These are phyloP conservation scores for Mycena crocata DNA, from an alignment of 768 basidiomycete species.

Conservation along the genomic window DNA sequence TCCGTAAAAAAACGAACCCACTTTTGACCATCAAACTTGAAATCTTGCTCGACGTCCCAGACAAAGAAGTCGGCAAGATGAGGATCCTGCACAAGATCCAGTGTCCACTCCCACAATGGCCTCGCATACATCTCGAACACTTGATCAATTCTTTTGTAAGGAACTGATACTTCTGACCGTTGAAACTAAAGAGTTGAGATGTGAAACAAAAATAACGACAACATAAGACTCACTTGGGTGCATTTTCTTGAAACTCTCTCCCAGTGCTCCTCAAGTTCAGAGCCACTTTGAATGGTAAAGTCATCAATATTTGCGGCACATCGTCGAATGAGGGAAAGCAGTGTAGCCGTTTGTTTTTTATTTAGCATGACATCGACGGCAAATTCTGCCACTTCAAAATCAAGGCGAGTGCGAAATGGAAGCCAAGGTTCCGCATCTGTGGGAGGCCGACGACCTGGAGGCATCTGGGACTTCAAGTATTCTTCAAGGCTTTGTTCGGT, in stretches of 20 bases:
- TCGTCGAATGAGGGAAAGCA: neutral
- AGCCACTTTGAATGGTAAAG: neutral
- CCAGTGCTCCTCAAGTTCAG: slow-evolving; percentile 6
- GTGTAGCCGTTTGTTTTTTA: neutral
- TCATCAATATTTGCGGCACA: neutral
- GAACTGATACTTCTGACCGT: neutral
- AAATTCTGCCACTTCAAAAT: slow-evolving; percentile 7
- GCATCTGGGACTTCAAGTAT: neutral
- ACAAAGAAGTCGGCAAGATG: neutral
- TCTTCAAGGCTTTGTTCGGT: neutral
- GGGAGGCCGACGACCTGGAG: neutral
- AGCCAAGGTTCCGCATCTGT: neutral
- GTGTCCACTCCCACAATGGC: slow-evolving; percentile 10
- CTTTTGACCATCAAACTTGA: slow-evolving; percentile 34
- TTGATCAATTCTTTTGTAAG: slow-evolving; percentile 2
- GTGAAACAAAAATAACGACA: too few relatives aligned
- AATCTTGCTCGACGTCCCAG: slow-evolving; percentile 4
- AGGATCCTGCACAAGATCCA: neutral
- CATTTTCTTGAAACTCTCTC: neutral
- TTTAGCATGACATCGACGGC: neutral
- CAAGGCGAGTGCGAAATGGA: slow-evolving; percentile 4
- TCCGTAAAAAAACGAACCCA: slow-evolving; percentile 48
- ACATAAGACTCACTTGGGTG: neutral
- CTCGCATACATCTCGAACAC: slow-evolving; percentile 15
- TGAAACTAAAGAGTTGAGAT: neutral